Conservation (phyloP, 805 yeast species). For the Saccharomyces kudriavzevii region DNA sequence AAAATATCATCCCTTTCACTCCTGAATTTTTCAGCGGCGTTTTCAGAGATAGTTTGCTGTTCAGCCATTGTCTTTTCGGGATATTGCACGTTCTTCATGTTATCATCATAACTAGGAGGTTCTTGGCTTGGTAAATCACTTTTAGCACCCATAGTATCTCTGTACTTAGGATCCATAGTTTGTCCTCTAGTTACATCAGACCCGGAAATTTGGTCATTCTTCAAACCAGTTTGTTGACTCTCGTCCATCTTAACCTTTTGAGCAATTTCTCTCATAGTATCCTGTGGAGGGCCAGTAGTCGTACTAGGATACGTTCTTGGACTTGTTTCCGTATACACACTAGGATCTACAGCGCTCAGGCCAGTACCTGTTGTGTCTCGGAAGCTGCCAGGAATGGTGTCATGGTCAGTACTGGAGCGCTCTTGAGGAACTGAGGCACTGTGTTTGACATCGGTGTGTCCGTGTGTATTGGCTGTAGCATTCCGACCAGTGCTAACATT, state of each 20-base stretch:
- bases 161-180: not conserved
- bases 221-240: not conserved
- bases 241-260: not conserved
- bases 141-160: not conserved
- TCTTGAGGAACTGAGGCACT: not conserved
- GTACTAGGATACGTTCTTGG: not conserved
- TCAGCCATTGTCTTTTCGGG: not conserved
- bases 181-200: not conserved
- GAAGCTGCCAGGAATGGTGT: not conserved
- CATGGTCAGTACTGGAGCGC: not conserved
- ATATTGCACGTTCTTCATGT: not conserved
- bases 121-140: not conserved
- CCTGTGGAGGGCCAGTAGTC: conserved; percentile 8
- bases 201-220: not conserved
- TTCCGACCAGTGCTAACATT: not conserved
- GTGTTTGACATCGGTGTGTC: not conserved
- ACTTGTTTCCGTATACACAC: not conserved
- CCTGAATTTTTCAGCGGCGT: not conserved
- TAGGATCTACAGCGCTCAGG: not conserved
- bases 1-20: not conserved
- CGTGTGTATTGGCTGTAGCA: not conserved
- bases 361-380: not conserved
- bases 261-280: conserved; percentile 4
- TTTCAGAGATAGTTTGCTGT: not conserved
- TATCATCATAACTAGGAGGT: not conserved